Evolutionary conservation across 2,329 filamentous ascomycete species (phyloP).

Genomic region (Penicillium griseofulvum): DNA sequence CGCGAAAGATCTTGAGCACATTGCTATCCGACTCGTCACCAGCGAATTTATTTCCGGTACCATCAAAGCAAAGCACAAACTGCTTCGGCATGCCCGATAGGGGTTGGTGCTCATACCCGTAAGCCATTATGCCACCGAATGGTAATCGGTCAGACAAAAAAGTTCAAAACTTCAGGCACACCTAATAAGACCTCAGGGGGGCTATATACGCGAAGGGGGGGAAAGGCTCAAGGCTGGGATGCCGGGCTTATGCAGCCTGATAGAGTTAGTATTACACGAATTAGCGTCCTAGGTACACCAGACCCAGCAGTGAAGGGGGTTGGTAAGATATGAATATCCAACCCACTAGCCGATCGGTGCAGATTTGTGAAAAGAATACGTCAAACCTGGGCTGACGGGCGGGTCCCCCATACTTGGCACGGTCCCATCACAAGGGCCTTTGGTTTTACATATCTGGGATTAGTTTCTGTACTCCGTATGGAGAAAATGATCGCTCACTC

Average conservation of each 20-base stretch:
- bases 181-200: neutral
- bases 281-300: conserved; percentile 9
- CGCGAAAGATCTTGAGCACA: conserved; percentile 48
- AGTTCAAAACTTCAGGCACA: neutral
- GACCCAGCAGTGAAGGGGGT: conserved; percentile 8
- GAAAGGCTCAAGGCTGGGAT: neutral
- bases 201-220: conserved; percentile 15
- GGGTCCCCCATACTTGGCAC: conserved; percentile 10
- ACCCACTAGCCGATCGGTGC: conserved; percentile 19
- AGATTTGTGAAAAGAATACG: conserved; percentile 16
- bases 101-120: conserved; percentile 17
- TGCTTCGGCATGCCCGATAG: conserved; percentile 31
- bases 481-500: neutral
- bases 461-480: neutral
- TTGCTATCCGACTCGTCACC: conserved; percentile 48
- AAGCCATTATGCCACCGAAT: conserved; percentile 14
- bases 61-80: conserved; percentile 46
- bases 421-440: conserved; percentile 6
- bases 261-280: conserved; percentile 9
- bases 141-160: neutral
- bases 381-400: conserved; percentile 16
- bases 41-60: conserved; percentile 46
- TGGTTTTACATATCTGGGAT: neutral
- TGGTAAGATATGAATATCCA: conserved; percentile 11
- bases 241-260: neutral